Percentiles rank a stretch among this genome's conserved stretches.
Evolutionary conservation across 352 stramenopile species (phyloP).

Genomic region (Globisporangium viniferum): DNA sequence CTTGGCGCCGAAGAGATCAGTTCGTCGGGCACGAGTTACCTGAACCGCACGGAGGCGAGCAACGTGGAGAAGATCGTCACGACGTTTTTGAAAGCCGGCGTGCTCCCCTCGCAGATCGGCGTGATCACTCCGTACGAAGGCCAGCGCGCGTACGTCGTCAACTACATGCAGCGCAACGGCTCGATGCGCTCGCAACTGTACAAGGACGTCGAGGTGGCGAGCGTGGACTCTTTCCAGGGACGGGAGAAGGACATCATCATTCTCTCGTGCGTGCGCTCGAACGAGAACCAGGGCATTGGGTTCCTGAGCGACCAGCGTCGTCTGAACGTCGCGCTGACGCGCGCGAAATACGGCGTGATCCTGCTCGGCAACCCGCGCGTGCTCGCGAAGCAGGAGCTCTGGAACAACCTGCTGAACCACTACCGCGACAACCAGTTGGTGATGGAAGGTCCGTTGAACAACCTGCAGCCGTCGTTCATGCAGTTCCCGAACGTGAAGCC

Average conservation of each 20-base stretch:
- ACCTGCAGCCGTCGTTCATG: constrained; percentile 96
- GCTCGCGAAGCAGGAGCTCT: constrained; percentile 96
- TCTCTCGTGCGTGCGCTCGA: constrained; percentile 98
- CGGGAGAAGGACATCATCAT: constrained; percentile 99
- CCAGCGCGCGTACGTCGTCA: constrained; percentile 98
- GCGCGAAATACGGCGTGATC: constrained; percentile 98
- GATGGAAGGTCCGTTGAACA: constrained; percentile 96
- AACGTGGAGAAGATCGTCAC: constrained; percentile 99
- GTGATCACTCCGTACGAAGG: constrained; percentile 98
- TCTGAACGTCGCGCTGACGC: constrained; percentile 98
- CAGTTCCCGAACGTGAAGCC: constrained; percentile 89
- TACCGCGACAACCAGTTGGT: constrained; percentile 96
- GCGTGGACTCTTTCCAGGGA: constrained; percentile 99
- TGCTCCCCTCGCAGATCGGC: constrained; percentile 91
- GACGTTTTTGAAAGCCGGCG: constrained; percentile 92
- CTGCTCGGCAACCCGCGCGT: constrained; percentile 97
- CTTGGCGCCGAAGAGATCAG: constrained; percentile 97
- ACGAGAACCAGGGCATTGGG: constrained; percentile 98
- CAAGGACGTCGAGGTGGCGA: constrained; percentile 98
- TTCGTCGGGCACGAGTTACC: constrained; percentile 96
- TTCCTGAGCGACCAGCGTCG: constrained; percentile 98
- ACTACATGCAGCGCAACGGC: constrained; percentile 97
- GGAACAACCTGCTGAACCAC: constrained; percentile 96
- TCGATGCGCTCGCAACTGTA: constrained; percentile 93
- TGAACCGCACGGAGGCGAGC: constrained; percentile 98